Base-by-base conservation (phyloP, 805 yeast genomes). In the Starmera quercuum region DNA sequence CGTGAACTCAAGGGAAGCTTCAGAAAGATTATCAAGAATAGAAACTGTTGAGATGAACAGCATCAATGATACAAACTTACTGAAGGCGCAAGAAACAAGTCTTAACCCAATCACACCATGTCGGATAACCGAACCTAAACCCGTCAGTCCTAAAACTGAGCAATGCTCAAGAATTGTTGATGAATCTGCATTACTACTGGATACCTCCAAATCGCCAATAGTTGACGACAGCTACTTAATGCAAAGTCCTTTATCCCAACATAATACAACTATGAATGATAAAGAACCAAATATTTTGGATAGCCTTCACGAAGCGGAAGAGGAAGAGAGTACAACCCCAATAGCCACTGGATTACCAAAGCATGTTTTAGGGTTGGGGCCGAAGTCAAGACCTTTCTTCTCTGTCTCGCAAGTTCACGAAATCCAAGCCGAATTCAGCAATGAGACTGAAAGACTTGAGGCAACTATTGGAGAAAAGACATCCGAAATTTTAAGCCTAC, bases 71-170 rank as follows among this genome's bases (percentile, higher is more conserved):
- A 8, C 8, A 21, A 8, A 8, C 11, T 11, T 21, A 21, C 23
- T 21, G 23, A 9, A n/a, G 7, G 13, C 12, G 26, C n/a, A 23
- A 15, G 26, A 23, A n/a, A 15, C 6, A 23, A 8, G 12, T 10
- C 7, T 15, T 10, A 26, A 26, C 12, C 31, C 26, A 18, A 7
- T 31, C n/a, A 54, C 59, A 0, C 63, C 62, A 7, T 37, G 50
- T 6, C 45, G 60, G 11, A 33, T 47, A 5, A 54, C 61, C 7
- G 56, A 58, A 33, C 49, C 62, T 4, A 46, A 46, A 18, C 55
- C 61, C 4, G 35, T 42, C 6, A 48, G 54, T 26, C 61, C 60
- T 16, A 38, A 41, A 6, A 49, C 54, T 16, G 62, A 54, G 26
- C 61, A 58, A 31, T 33, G 36, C 18, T 43, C 47, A 16, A 39